Base-by-base conservation (phyloP, 1,284 basidiomycete genomes). In the Porogramme epimiltina region DNA sequence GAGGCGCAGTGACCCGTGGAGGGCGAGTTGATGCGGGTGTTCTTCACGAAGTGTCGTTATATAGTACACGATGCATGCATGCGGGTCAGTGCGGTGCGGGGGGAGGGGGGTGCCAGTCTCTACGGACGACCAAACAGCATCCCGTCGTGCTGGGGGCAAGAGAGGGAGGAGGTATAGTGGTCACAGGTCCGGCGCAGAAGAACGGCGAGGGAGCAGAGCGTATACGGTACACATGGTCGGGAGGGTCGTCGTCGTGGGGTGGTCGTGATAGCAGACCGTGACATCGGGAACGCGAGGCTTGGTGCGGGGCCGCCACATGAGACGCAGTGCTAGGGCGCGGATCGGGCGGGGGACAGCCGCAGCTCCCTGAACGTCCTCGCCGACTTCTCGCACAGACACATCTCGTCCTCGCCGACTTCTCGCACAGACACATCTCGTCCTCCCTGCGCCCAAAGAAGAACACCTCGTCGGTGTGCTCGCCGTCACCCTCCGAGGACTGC, bases 371-470 rank as follows among this genome's bases (percentile, higher is more conserved):
- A 92, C 33, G 84, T 82, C 47, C 77, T 80, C 48, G 78, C 72
- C 63, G 82, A 86, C 62, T 86, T 79, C 73, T 92, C 90, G 63
- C 90, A 92, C 47, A 91, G 73, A 63, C 91, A 92, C 51, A n/a
- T n/a, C n/a, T n/a, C 33, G 84, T 82, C 47, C 77, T 80, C 48
- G 78, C 72, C 63, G 82, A 86, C 62, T 86, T 79, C 73, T 92
- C 90, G 63, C 90, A 92, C 47, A 91, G 73, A 63, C 91, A 92
- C 51, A 91, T 80, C 51, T 85, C 81, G 61, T 92, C 81, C 39
- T 80, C 79, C 56, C 80, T 82, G 56, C 89, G 78, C 48, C 89
- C 89, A 25, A 92, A 75, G 68, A 86, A 91, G 45, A 91, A 68
- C 15, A 92, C 80, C 63, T 91, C 90, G 51, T 91, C 86, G 23